Conservation (phyloP, 2,329 filamentous ascomycete genomes). For the Talaromyces marneffei region DNA sequence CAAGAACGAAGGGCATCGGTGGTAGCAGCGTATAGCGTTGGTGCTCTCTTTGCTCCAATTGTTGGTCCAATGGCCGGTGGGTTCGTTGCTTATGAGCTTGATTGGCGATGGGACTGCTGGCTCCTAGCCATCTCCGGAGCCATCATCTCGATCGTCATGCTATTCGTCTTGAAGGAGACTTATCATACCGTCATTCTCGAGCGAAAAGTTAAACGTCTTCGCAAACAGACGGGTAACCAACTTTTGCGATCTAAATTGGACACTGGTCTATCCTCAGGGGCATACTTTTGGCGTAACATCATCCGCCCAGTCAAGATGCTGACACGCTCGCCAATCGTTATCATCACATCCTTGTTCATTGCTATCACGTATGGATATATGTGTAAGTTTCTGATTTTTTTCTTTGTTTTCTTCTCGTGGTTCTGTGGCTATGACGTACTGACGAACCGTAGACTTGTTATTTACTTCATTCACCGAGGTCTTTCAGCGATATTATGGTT, state of each 20-base stretch:
- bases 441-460: slow-evolving; percentile 26
- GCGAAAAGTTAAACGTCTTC: slow-evolving; percentile 32
- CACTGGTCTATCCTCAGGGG: slow-evolving; percentile 24
- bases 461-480: slow-evolving; percentile 50
- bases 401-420: too few species aligned
- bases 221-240: slow-evolving; percentile 39
- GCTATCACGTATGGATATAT: slow-evolving; percentile 44
- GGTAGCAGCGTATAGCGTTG: slow-evolving; percentile 46
- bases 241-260: slow-evolving; percentile 32
- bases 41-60: slow-evolving; percentile 44
- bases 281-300: slow-evolving; percentile 36
- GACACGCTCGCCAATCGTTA: slow-evolving; percentile 53
- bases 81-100: slow-evolving; percentile 27
- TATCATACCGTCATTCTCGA: slow-evolving; percentile 40
- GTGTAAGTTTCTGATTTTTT: too few species aligned
- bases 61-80: slow-evolving; percentile 23
- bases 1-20: slow-evolving; percentile 55
- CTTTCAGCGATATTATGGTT: slow-evolving; percentile 45
- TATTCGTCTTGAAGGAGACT: slow-evolving; percentile 41
- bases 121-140: slow-evolving; percentile 18
- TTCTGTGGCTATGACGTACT: too few species aligned
- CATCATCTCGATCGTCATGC: slow-evolving; percentile 23
- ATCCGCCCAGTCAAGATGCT: slow-evolving; percentile 49
- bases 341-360: slow-evolving; percentile 43
- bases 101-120: slow-evolving; percentile 51